These are phyloP conservation scores for Aspergillus alliaceus DNA, from an alignment of 2,329 filamentous ascomycete species.

Conservation along the genomic window DNA sequence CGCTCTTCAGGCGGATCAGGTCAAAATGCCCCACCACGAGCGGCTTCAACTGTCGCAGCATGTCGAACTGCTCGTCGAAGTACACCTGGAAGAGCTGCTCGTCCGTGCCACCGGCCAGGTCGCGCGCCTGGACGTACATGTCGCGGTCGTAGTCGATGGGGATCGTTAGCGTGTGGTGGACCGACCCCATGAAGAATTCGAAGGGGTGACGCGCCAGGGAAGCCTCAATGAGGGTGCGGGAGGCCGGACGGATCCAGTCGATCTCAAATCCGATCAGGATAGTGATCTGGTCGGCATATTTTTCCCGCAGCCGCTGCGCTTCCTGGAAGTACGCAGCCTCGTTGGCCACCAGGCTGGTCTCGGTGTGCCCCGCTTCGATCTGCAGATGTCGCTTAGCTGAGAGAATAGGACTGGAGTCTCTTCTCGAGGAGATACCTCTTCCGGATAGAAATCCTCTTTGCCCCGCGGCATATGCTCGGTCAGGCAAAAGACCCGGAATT, in stretches of 20 bases:
- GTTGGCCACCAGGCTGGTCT: slow-evolving; percentile 46
- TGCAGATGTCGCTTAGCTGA: slow-evolving; percentile 8
- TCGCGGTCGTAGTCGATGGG: slow-evolving; percentile 83
- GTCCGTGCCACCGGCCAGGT: slow-evolving; percentile 61
- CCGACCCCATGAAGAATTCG: slow-evolving; percentile 89
- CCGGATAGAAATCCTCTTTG: slow-evolving; percentile 81
- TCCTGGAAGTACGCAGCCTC: slow-evolving; percentile 68
- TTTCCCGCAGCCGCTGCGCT: slow-evolving; percentile 68
- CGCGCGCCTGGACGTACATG: slow-evolving; percentile 66
- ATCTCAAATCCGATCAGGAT: slow-evolving; percentile 88
- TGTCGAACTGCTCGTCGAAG: slow-evolving; percentile 81
- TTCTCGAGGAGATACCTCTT: slow-evolving; percentile 66
- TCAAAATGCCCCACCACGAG: slow-evolving; percentile 92
- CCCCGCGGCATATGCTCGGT: slow-evolving; percentile 95
- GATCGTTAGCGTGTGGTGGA: slow-evolving; percentile 83
- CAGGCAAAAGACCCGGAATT: slow-evolving; percentile 80
- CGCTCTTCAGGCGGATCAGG: slow-evolving; percentile 77
- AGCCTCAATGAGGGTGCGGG: slow-evolving; percentile 59
- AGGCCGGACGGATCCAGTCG: slow-evolving; percentile 80
- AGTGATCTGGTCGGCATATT: slow-evolving; percentile 70
- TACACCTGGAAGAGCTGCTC: slow-evolving; percentile 77
- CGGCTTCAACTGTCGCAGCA: slow-evolving; percentile 72
- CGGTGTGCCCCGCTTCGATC: slow-evolving; percentile 34
- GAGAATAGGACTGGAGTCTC: not conserved
- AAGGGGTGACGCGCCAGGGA: slow-evolving; percentile 63